These are phyloP conservation scores for Chaetomiaceae sp. DNA, from an alignment of 2,329 filamentous ascomycete species.

Conservation along the genomic window DNA sequence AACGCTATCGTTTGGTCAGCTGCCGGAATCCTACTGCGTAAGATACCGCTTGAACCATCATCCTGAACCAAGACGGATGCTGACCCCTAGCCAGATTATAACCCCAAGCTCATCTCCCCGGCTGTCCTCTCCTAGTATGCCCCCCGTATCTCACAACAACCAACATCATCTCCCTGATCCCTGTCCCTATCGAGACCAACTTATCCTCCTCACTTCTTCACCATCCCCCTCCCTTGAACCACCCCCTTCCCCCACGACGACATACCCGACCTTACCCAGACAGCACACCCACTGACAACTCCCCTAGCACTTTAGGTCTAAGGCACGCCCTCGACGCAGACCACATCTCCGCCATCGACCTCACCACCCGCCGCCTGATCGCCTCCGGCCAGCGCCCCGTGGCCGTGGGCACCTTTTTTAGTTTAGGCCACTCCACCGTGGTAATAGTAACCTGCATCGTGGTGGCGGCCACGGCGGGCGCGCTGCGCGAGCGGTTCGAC, in stretches of 20 bases:
- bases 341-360: conserved; percentile 80
- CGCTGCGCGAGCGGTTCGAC: conserved; percentile 75
- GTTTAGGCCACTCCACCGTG: conserved; percentile 87
- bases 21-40: conserved; percentile 33
- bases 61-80: neutral
- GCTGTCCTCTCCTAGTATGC: conserved; percentile 70
- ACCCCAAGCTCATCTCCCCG: conserved; percentile 65
- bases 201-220: neutral
- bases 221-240: neutral
- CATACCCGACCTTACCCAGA: too few species aligned
- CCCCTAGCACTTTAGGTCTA: conserved; percentile 63
- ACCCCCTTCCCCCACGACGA: neutral
- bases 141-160: neutral
- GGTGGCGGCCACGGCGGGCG: conserved; percentile 84
- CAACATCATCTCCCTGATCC: neutral
- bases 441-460: conserved; percentile 87
- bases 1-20: conserved; percentile 55
- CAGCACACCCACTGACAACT: neutral
- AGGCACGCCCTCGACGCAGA: conserved; percentile 98
- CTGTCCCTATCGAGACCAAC: neutral
- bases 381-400: conserved; percentile 81
- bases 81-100: conserved; percentile 32
- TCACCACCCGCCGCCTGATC: conserved; percentile 87
- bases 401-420: conserved; percentile 92
- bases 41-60: neutral